Conservation (phyloP, 106 monocot genomes). For the Dendrobium huoshanense region DNA sequence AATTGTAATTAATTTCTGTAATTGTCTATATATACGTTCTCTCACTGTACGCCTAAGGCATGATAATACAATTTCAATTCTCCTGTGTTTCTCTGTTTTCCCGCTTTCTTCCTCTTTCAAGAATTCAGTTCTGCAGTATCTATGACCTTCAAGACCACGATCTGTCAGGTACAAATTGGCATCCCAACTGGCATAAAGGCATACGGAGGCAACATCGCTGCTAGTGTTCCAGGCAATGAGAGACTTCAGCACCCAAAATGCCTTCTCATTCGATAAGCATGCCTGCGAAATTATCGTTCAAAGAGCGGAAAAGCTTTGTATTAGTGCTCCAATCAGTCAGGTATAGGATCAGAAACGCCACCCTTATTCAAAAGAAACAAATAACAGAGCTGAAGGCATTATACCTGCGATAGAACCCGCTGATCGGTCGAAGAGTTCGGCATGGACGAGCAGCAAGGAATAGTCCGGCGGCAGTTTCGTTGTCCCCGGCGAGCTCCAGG, state of each 20-base stretch:
- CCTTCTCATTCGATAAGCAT: conserved; percentile 47
- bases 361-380: neutral
- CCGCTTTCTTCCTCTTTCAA: too few species aligned
- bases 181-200: conserved; percentile 52
- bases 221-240: conserved; percentile 64
- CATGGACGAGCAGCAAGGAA: conserved; percentile 7
- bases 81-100: too few species aligned
- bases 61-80: too few species aligned
- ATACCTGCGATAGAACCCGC: conserved; percentile 19
- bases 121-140: neutral
- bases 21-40: too few species aligned
- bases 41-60: too few species aligned
- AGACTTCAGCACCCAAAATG: conserved; percentile 63
- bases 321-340: neutral
- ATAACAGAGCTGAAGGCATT: neutral
- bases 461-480: conserved; percentile 6
- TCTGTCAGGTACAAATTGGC: conserved; percentile 37
- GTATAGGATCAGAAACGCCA: conserved; percentile 1
- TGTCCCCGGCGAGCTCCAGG: neutral
- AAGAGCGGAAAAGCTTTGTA: neutral
- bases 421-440: neutral
- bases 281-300: conserved; percentile 27
- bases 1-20: too few species aligned
- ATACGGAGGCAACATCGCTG: conserved; percentile 36
- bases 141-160: conserved; percentile 47